phyloP scores from a whole-genome alignment of 2,329 filamentous ascomycete genomes.

The Elsinoe arachidis region DNA sequence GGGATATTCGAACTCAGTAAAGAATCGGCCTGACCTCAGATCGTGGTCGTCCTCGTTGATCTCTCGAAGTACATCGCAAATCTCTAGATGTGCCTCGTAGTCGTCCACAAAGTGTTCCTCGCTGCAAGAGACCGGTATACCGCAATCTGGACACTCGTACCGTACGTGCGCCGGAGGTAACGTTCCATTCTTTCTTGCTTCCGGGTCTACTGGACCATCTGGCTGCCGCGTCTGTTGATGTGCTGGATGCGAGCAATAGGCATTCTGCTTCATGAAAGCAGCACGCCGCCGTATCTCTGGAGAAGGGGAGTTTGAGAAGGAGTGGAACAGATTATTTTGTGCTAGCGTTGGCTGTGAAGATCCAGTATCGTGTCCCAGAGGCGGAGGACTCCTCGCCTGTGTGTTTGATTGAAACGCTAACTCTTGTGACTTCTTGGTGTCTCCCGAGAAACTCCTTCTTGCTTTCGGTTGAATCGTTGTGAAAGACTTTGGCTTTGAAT shows the following conservation, averaged over 20 bases:
- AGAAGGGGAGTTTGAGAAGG: slow-evolving; percentile 80
- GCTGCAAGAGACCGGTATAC: slow-evolving; percentile 85
- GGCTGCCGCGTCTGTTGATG: slow-evolving; percentile 69
- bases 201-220: slow-evolving; percentile 54
- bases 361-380: slow-evolving; percentile 15
- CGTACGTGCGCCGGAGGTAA: slow-evolving; percentile 71
- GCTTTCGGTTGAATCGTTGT: background rate
- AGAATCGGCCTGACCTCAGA: slow-evolving; percentile 77
- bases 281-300: slow-evolving; percentile 80
- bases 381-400: background rate
- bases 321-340: slow-evolving; percentile 83
- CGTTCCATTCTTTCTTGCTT: slow-evolving; percentile 51
- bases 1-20: slow-evolving; percentile 89
- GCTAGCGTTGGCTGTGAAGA: slow-evolving; percentile 42
- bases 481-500: background rate
- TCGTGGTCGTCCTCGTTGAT: slow-evolving; percentile 99
- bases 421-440: background rate
- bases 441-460: background rate
- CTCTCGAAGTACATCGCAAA: slow-evolving; percentile 83
- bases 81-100: slow-evolving; percentile 83
- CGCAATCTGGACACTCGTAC: slow-evolving; percentile 95
- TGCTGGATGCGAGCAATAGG: slow-evolving; percentile 83
- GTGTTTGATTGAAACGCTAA: background rate
- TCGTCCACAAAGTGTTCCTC: slow-evolving; percentile 94
- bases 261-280: slow-evolving; percentile 85